phyloP scores from a whole-genome alignment of 2,329 filamentous ascomycete species.

The Macrophomina pseudophaseolina region DNA sequence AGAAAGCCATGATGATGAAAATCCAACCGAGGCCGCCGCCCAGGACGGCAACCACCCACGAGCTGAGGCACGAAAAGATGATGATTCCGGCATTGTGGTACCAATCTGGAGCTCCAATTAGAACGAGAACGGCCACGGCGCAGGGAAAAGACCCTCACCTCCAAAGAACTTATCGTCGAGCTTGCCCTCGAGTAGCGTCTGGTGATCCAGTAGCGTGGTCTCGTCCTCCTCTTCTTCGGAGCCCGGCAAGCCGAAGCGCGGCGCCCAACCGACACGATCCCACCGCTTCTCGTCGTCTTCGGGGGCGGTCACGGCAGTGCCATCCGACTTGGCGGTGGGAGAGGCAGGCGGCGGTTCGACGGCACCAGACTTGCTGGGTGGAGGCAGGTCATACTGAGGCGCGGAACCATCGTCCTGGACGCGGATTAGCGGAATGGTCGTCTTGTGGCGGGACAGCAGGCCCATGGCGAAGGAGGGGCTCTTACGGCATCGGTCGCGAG shows the following conservation, averaged over 20 bases:
- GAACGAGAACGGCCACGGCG: neutral
- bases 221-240: conserved; percentile 58
- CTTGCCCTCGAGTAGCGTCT: conserved; percentile 82
- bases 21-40: conserved; percentile 94
- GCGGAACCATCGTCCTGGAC: conserved; percentile 67
- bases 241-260: conserved; percentile 70
- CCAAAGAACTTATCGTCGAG: conserved; percentile 91
- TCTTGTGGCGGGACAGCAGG: conserved; percentile 20
- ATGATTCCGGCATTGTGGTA: conserved; percentile 97
- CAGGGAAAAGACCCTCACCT: conserved; percentile 54
- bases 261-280: conserved; percentile 80
- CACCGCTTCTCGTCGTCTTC: conserved; percentile 59
- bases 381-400: conserved; percentile 76
- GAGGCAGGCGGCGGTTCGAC: conserved; percentile 58
- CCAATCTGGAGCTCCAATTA: conserved; percentile 69
- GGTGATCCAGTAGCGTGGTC: conserved; percentile 77
- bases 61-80: conserved; percentile 85
- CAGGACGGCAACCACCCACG: conserved; percentile 87
- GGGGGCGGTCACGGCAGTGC: conserved; percentile 36
- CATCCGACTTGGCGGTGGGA: conserved; percentile 45
- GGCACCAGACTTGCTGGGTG: conserved; percentile 72
- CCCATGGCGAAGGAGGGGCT: conserved; percentile 21
- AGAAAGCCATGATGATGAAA: conserved; percentile 88
- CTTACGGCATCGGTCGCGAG: conserved; percentile 76
- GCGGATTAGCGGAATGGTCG: conserved; percentile 20